Evolutionary conservation across 768 basidiomycete species (phyloP), one percentile per base, ranked within the genome.

Genomic region (Leucocoprinus sp.): DNA sequence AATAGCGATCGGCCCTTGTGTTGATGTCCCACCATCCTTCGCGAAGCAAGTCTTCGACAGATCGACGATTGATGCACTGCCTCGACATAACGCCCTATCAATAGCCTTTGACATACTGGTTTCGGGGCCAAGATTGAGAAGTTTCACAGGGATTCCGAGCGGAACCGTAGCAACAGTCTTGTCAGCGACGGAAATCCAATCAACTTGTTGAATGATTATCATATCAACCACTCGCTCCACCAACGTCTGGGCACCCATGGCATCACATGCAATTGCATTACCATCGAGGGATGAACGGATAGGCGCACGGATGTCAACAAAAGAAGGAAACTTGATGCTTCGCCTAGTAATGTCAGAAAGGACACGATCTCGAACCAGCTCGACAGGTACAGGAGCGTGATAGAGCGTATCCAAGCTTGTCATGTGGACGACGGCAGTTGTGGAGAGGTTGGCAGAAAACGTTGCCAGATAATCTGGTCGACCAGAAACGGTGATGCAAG

Each of bases 401-500:
- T 83, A 83, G 0, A 80, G 65, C 0, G 72, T 64, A 38, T 71
- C 64, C 31, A 81, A 56, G 1, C 65, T 65, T 1, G 75, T 74
- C 37, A 68, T 58, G 48, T 70, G 71, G 0, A 71, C 58, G 1
- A 61, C 51, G 17, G 64, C 64, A 15, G 54, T 56, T 2, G 60
- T 51, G 17, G 67, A 63, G 33, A 76, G 51, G 5, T 54, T 61
- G 12, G 52, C 51, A 5, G 66, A 60, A 55, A 82, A 80, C 19
- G 56, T 55, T 5, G 60, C 55, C 23, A 83, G 60, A 37, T 68
- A 42, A 49, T 76, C 70, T 2, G 80, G 80, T 39, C 63, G 69
- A 18, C 80, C 82, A 2, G 80, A 82, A 39, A 81, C 60, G 8
- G 80, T 80, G 43, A 78, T 61, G 44, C 66, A 71, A 8, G 52